These are phyloP conservation scores for Pestalotiopsis fici DNA, from an alignment of 2,329 filamentous ascomycete genomes.

Conservation along the genomic window DNA sequence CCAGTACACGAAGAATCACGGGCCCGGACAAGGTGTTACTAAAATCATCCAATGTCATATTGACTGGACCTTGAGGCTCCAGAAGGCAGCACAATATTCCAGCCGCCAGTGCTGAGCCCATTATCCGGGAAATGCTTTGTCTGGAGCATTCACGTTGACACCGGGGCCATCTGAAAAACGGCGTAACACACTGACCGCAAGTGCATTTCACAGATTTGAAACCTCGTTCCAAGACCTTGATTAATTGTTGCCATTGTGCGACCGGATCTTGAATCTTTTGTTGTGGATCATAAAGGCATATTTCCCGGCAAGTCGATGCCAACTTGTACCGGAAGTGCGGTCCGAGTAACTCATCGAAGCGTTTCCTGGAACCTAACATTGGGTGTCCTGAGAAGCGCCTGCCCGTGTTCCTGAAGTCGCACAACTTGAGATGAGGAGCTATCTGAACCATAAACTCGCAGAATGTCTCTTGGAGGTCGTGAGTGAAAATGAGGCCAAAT, in stretches of 20 bases:
- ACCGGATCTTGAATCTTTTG: neutral
- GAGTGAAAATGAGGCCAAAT: neutral
- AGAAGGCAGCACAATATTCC: neutral
- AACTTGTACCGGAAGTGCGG: neutral
- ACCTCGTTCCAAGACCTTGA: neutral
- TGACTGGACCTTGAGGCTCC: neutral
- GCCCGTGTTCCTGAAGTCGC: neutral
- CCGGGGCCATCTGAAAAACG: neutral
- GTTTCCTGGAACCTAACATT: neutral
- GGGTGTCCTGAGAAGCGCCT: neutral
- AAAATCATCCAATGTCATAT: neutral
- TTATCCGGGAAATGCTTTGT: neutral
- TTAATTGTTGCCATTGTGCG: neutral
- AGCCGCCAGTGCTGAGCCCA: neutral
- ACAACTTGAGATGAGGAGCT: neutral
- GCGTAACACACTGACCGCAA: neutral
- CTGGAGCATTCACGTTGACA: neutral
- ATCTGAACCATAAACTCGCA: neutral
- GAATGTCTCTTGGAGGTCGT: neutral
- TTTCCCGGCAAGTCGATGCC: neutral
- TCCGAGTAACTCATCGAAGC: neutral
- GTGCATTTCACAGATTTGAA: neutral
- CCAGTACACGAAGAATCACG: neutral
- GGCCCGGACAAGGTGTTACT: fast-evolving
- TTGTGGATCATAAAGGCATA: neutral